phyloP scores from a whole-genome alignment of 345 rosid species.

The Noccaea bulbosa region DNA sequence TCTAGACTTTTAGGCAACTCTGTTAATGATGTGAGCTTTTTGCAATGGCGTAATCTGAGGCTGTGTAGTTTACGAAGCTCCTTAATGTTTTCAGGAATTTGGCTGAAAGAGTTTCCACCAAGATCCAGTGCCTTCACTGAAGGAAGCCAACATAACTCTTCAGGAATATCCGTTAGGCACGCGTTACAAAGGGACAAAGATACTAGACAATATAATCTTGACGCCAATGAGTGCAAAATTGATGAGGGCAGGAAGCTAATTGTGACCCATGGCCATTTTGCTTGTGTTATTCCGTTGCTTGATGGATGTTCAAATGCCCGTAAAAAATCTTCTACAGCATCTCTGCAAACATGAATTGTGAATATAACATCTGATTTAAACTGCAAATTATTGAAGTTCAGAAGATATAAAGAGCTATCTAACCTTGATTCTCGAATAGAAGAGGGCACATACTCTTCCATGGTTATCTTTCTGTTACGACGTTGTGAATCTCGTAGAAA shows the following conservation, averaged over 20 bases:
- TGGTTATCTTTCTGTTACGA: slow-evolving; percentile 8
- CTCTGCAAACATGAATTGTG: slow-evolving; percentile 3
- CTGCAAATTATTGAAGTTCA: background rate
- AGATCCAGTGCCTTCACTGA: slow-evolving; percentile 15
- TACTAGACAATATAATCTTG: background rate
- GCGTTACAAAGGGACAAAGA: slow-evolving; percentile 20
- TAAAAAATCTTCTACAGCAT: slow-evolving; percentile 1
- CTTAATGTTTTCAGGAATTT: slow-evolving; percentile 34
- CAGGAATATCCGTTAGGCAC: slow-evolving; percentile 19
- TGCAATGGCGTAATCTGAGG: slow-evolving; percentile 33
- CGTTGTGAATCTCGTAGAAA: background rate
- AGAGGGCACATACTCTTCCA: slow-evolving; percentile 1
- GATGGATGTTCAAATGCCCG: background rate
- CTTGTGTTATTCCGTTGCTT: background rate
- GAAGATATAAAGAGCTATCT: background rate
- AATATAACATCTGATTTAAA: background rate
- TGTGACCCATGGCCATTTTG: background rate
- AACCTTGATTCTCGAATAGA: slow-evolving; percentile 21
- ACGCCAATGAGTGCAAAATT: slow-evolving; percentile 21
- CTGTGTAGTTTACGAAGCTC: slow-evolving; percentile 23
- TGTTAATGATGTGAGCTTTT: slow-evolving; percentile 26
- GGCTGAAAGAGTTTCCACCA: slow-evolving; percentile 34
- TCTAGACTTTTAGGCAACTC: slow-evolving; percentile 34
- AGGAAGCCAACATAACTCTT: slow-evolving; percentile 10
- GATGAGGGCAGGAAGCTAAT: background rate